Percentiles rank a stretch among this genome's conserved stretches.
These are phyloP conservation scores for Skeletonema marinoi DNA, from an alignment of 108 stramenopile species.

Conservation along the genomic window DNA sequence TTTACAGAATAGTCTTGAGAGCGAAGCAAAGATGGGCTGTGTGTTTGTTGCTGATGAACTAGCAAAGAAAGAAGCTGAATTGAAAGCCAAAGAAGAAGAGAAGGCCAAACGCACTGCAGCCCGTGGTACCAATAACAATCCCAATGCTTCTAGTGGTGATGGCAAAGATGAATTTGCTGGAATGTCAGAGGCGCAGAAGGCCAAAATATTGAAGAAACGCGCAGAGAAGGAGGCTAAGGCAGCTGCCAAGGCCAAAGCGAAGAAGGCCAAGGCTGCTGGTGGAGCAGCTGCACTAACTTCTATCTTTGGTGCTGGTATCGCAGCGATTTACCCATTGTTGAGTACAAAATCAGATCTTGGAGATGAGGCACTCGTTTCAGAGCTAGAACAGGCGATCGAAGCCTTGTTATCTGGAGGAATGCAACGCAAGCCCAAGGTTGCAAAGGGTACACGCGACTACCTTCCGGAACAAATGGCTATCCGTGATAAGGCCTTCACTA, in stretches of 20 bases:
- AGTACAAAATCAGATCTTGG: constrained; percentile 18
- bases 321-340: constrained; percentile 37
- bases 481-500: constrained; percentile 80
- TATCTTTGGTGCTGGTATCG: constrained; percentile 65
- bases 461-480: constrained; percentile 88
- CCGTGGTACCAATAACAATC: not conserved
- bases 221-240: constrained; percentile 88
- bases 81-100: constrained; percentile 54
- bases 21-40: constrained; percentile 34
- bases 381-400: constrained; percentile 42
- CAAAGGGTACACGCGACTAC: constrained; percentile 85
- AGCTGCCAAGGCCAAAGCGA: constrained; percentile 69
- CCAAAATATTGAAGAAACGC: constrained; percentile 76
- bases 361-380: constrained; percentile 13
- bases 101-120: constrained; percentile 55
- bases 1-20: constrained; percentile 28
- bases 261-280: constrained; percentile 61
- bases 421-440: constrained; percentile 78
- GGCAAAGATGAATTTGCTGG: constrained; percentile 59
- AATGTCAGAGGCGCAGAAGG: constrained; percentile 65
- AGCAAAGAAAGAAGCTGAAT: constrained; percentile 41
- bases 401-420: constrained; percentile 53
- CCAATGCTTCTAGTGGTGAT: not conserved
- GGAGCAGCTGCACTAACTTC: constrained; percentile 48
- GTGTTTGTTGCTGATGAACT: constrained; percentile 26